Base-by-base conservation (phyloP, 2,329 filamentous ascomycete species). In the Trichoderma semiorbis region DNA sequence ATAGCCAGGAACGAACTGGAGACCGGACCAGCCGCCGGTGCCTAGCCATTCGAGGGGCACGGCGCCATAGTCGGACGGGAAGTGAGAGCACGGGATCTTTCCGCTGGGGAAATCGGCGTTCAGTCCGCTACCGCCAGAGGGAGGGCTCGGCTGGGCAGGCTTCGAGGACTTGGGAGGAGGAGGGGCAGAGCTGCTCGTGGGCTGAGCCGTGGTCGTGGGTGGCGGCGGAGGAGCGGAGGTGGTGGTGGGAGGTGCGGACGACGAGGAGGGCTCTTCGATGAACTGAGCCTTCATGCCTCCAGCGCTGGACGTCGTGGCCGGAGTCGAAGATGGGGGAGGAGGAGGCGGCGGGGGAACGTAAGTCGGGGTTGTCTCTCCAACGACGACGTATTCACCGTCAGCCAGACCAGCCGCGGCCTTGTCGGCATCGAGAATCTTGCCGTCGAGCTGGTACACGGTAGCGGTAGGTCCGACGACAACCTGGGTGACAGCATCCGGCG, bases 41-140 rank as follows among this genome's bases (percentile, higher is more conserved):
- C 87, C 85, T 30, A 95, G 86, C 85, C 92, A 95, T 70, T 86
- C 79, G 34, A 96, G 83, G 63, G 89, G 69, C 60, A 97, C 78
- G 1, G 95, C 92, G 76, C 96, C 96, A 78, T 97, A 98, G 0
- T 89, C 85, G 3, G 89, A 90, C 18, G 95, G 95, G 84, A 98
- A 97, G 2, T 85, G 79, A 74, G 81, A 82, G 84, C 96, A 98
- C 74, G 86, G 82, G 69, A 97, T 77, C 76, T 89, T 81, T 72
- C 93, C 93, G 80, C 91, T 91, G 14, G 92, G 92, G 86, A 98
- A 98, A 8, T 90, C 84, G 18, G 83, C 82, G 75, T 90, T 84
- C 69, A 95, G 75, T 65, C 92, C 93, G 65, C 81, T 84, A 39
- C 79, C 73, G 30, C 70, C 66, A 14, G 57, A 43, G 39, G 26